These are phyloP conservation scores for Fusarium cyanostomum DNA, from an alignment of 2,329 filamentous ascomycete species.

Conservation along the genomic window DNA sequence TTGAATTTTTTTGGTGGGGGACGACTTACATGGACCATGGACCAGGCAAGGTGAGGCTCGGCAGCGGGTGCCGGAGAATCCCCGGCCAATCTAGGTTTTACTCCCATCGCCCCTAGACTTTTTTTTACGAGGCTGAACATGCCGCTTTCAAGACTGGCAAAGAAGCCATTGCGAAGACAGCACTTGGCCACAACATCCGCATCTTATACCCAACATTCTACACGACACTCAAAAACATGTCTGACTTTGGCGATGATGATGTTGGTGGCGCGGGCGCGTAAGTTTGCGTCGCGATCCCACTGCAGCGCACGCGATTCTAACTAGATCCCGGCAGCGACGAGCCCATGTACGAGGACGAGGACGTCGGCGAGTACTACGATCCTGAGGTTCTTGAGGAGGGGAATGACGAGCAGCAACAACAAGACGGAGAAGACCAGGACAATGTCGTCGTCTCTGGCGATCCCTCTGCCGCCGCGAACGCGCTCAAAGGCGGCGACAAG, in stretches of 20 bases:
- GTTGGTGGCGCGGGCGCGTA: conserved; percentile 66
- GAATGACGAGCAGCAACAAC: conserved; percentile 60
- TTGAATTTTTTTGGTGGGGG: conserved; percentile 44
- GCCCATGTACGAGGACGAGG: conserved; percentile 77
- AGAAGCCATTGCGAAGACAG: conserved; percentile 25
- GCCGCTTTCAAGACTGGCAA: conserved; percentile 30
- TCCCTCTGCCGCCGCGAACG: conserved; percentile 66
- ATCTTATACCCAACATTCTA: conserved; percentile 1
- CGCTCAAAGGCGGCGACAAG: conserved; percentile 62
- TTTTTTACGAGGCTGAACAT: conserved; percentile 44
- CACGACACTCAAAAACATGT: conserved; percentile 61
- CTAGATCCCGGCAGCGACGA: conserved; percentile 64
- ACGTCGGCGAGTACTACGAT: conserved; percentile 66
- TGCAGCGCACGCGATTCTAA: conserved; percentile 27
- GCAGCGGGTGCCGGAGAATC: conserved; percentile 41
- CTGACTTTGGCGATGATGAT: conserved; percentile 76
- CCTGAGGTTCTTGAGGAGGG: conserved; percentile 64
- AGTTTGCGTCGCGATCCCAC: conserved; percentile 43
- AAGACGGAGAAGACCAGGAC: conserved; percentile 65
- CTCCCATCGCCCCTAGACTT: conserved; percentile 38
- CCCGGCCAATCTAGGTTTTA: conserved; percentile 45
- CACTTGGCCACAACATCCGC: conserved; percentile 1
- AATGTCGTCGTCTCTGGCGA: conserved; percentile 70
- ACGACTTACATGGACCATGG: conserved; percentile 32
- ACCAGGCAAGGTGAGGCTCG: conserved; percentile 19